Evolutionary conservation across 306 rosid genomes (phyloP).

Genomic region (Alnus rubra): DNA sequence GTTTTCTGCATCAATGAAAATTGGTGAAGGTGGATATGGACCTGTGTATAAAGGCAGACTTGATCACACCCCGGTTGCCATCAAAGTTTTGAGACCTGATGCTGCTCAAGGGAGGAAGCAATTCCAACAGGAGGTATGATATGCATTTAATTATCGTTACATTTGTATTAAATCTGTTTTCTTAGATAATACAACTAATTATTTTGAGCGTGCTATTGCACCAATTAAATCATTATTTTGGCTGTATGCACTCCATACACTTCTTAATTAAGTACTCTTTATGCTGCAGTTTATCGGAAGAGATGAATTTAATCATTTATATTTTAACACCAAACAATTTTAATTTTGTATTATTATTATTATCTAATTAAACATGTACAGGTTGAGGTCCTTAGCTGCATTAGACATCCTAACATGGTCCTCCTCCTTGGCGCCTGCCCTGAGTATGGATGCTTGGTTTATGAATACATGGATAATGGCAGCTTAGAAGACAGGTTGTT

Average conservation of each 20-base stretch:
- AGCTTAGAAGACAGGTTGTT: conserved; percentile 84
- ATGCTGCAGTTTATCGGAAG: no score
- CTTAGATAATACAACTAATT: background rate
- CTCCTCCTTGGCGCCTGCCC: conserved; percentile 98
- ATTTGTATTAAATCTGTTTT: background rate
- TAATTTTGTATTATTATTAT: background rate
- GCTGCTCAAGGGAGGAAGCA: conserved; percentile 93
- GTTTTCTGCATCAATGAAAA: conserved; percentile 50
- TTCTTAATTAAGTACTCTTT: no score
- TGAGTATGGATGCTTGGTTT: conserved; percentile 89
- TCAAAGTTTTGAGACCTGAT: conserved; percentile 83
- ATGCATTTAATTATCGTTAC: background rate
- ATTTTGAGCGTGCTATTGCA: background rate
- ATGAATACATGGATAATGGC: conserved; percentile 85
- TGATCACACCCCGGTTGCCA: conserved; percentile 90
- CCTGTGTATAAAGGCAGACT: conserved; percentile 85
- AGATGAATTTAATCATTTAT: no score
- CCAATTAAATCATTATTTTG: no score
- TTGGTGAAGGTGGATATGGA: conserved; percentile 99
- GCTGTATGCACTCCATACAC: no score
- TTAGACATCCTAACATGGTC: conserved; percentile 94
- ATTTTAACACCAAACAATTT: background rate
- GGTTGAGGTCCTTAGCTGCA: conserved; percentile 88
- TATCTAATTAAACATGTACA: conserved; percentile 22
- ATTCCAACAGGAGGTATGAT: conserved; percentile 81